These are phyloP conservation scores for Corchorus capsularis DNA, from an alignment of 345 rosid genomes.

Conservation along the genomic window DNA sequence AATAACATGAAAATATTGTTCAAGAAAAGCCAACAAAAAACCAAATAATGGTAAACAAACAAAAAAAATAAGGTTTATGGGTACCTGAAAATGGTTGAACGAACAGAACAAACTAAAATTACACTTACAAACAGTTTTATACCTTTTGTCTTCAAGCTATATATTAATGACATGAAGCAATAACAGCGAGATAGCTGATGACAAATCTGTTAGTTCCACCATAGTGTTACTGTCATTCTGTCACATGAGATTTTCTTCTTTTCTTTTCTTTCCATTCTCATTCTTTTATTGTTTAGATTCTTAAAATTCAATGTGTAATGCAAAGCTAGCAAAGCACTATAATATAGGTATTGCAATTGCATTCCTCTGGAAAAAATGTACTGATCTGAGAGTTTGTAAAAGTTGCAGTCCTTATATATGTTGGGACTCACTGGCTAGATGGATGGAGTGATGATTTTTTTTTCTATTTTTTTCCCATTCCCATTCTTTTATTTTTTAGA, in stretches of 20 bases:
- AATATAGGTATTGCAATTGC: slow-evolving; percentile 17
- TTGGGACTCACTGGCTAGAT: slow-evolving; percentile 29
- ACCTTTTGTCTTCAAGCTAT: no score
- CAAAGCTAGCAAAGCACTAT: not conserved
- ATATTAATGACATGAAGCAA: no score
- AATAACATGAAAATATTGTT: slow-evolving; percentile 4
- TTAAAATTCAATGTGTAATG: not conserved
- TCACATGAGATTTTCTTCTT: not conserved
- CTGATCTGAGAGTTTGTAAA: not conserved
- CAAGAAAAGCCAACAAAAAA: not conserved
- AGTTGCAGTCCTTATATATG: slow-evolving; percentile 26
- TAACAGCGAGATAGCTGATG: no score
- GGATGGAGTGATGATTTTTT: no score
- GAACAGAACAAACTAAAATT: no score
- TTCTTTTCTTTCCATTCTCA: not conserved
- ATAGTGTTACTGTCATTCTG: no score
- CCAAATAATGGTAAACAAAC: not conserved
- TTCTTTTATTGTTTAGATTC: slow-evolving; percentile 6
- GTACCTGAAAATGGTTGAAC: slow-evolving; percentile 30
- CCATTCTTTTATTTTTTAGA: slow-evolving; percentile 10
- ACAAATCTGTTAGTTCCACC: no score
- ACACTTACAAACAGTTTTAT: no score
- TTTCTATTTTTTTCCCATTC: not conserved
- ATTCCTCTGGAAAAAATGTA: not conserved
- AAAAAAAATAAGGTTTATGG: not conserved